phyloP scores from a whole-genome alignment of 2,329 filamentous ascomycete species.

The Colletotrichum plurivorum region DNA sequence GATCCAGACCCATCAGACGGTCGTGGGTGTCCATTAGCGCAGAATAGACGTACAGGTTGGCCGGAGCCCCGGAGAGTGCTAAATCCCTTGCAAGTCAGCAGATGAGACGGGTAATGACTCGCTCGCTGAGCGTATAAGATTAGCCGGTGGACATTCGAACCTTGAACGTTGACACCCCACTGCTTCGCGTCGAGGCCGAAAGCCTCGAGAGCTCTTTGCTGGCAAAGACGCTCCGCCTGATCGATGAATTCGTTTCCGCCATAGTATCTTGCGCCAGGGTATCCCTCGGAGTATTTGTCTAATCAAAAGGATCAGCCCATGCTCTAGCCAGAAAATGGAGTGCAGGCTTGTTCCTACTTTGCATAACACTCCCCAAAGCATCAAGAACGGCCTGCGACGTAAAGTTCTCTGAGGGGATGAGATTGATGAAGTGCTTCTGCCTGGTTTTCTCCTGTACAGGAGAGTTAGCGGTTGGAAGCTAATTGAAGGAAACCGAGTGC shows the following conservation, averaged over 20 bases:
- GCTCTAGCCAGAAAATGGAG: background rate
- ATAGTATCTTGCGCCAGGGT: constrained; percentile 96
- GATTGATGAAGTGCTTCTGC: constrained; percentile 98
- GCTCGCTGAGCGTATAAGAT: too few species aligned
- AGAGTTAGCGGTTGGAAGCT: constrained; percentile 23
- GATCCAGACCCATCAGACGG: constrained; percentile 95
- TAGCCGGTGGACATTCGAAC: background rate
- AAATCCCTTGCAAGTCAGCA: constrained; percentile 35
- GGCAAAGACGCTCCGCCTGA: constrained; percentile 88
- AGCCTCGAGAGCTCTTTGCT: constrained; percentile 88
- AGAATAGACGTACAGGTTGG: constrained; percentile 95
- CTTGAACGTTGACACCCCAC: constrained; percentile 97
- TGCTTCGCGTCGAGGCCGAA: constrained; percentile 87
- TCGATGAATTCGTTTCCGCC: constrained; percentile 98
- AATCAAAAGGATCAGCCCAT: constrained; percentile 50
- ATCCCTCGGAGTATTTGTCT: constrained; percentile 99
- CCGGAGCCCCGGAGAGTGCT: constrained; percentile 82
- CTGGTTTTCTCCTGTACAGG: constrained; percentile 86
- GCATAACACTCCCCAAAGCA: constrained; percentile 93
- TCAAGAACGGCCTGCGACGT: constrained; percentile 94
- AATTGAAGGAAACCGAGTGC: background rate
- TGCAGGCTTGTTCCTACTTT: constrained; percentile 73
- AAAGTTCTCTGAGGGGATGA: constrained; percentile 96
- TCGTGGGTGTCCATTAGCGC: constrained; percentile 94
- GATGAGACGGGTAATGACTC: too few species aligned